A percentile compares a stretch with the other conserved stretches of the same genome.
These are phyloP conservation scores for Herpetospermum pedunculosum DNA, from an alignment of 306 rosid genomes.

Conservation along the genomic window DNA sequence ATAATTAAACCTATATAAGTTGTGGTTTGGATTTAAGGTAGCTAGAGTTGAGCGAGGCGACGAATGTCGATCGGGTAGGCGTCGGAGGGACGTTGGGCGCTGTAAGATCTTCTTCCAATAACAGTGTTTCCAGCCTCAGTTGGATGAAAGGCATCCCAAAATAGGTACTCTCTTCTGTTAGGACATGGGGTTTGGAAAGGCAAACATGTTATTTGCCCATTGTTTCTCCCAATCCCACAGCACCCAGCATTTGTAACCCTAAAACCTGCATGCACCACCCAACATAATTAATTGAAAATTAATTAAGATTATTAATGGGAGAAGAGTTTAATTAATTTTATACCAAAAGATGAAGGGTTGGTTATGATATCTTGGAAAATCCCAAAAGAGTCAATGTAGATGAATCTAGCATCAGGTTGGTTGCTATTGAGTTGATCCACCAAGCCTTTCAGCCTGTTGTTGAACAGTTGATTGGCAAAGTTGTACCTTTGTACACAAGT, in stretches of 20 bases:
- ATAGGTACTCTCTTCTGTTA: conserved; percentile 44
- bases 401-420: conserved; percentile 43
- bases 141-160: conserved; percentile 99
- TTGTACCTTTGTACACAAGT: conserved; percentile 62
- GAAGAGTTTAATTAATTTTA: no score
- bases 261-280: conserved; percentile 48
- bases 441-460: conserved; percentile 42
- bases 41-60: conserved; percentile 49
- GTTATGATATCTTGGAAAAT: conserved; percentile 57
- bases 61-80: conserved; percentile 79
- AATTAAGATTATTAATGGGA: no score
- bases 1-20: not conserved
- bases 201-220: conserved; percentile 79
- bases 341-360: conserved; percentile 72
- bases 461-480: conserved; percentile 68
- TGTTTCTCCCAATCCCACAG: conserved; percentile 92
- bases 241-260: conserved; percentile 64
- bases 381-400: conserved; percentile 61
- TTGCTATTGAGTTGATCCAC: conserved; percentile 59
- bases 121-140: conserved; percentile 58
- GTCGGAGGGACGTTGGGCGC: conserved; percentile 66
- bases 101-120: conserved; percentile 59
- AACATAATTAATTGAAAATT: no score
- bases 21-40: no score
- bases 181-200: conserved; percentile 65